Base-by-base conservation (phyloP, 2,329 filamentous ascomycete species). In the Talaromyces sp. region DNA sequence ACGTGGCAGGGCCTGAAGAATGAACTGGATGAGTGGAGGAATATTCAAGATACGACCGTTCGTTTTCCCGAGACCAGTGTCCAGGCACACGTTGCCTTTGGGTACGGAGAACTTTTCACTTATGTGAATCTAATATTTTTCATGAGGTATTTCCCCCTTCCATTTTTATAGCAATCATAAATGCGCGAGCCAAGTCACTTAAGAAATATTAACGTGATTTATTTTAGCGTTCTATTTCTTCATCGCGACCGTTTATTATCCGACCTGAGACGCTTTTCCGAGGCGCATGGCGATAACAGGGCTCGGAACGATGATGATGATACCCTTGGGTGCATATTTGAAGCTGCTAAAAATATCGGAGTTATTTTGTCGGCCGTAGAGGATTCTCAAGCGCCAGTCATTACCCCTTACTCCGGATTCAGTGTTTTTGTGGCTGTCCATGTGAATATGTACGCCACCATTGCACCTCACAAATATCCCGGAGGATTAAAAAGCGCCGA, bases 41-140 rank as follows among this genome's bases (percentile, higher is more conserved):
- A 64, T 15, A 61, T 75, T 7, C 73, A 75, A 57, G 73, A 75
- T 57, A 60, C 60, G 3, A 75, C 73, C 0, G 70, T 75, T 30
- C 66, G 63, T 32, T 75, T 71, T 57, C 73, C 73, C 3, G 65
- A 65, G n/a, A 75, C 73, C 2, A 70, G 67, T 60, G 72, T 69
- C 5, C 72, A 73, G 58, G 72, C 70, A 0, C 73, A 75, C 63
- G 73, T 75, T 3, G 68, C 73, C 2, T 61, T 75, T 1, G 73
- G 73, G 7, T 74, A 73, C 39, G 73, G 73, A 1, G 73, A 75
- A 57, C 51, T 75, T 10, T 75, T 75, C 58, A 72, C 72, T 1
- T 75, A 75, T n/a, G 74, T 75, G 33, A 75, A 75, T 59, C 55
- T 75, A 36, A 69, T 75, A 0, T 70, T 74, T 58, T 75, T 72